Conservation (phyloP, 495 filamentous ascomycete species). For the Neurospora sp. region DNA sequence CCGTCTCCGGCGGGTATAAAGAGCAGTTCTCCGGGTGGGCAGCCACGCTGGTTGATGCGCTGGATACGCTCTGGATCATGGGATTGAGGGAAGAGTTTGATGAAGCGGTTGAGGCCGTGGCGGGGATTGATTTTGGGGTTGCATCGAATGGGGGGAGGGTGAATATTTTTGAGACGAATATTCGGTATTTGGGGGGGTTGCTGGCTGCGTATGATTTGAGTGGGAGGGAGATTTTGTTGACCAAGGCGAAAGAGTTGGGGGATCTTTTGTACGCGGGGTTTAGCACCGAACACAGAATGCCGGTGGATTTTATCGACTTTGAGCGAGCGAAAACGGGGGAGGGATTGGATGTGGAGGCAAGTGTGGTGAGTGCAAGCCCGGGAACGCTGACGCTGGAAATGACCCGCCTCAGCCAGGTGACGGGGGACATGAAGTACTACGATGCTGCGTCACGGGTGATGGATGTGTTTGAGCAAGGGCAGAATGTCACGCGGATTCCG, state of each 20-base stretch:
- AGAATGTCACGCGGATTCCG: slow-evolving; percentile 58
- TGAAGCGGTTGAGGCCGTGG: slow-evolving; percentile 62
- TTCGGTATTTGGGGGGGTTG: slow-evolving; percentile 72
- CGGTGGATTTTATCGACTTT: slow-evolving; percentile 49
- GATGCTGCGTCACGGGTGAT: slow-evolving; percentile 79
- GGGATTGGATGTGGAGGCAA: slow-evolving; percentile 22
- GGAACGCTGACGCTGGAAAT: slow-evolving; percentile 71
- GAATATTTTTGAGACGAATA: slow-evolving; percentile 76
- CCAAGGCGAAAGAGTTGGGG: slow-evolving; percentile 74
- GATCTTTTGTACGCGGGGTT: slow-evolving; percentile 79
- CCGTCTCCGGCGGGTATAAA: slow-evolving; percentile 45
- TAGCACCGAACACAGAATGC: slow-evolving; percentile 74
- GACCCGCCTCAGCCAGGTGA: slow-evolving; percentile 76
- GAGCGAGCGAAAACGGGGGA: slow-evolving; percentile 32
- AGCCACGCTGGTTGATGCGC: slow-evolving; percentile 75
- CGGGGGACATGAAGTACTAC: slow-evolving; percentile 79
- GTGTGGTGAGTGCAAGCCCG: slow-evolving; percentile 26
- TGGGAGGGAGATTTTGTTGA: slow-evolving; percentile 57
- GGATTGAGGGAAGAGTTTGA: slow-evolving; percentile 74
- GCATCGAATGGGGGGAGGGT: slow-evolving; percentile 33
- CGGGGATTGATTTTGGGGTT: slow-evolving; percentile 73
- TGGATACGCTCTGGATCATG: slow-evolving; percentile 93
- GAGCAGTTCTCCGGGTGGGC: slow-evolving; percentile 87
- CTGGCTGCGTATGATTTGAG: slow-evolving; percentile 71
- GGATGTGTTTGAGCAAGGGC: slow-evolving; percentile 61